Percentiles rank a stretch among this genome's conserved stretches.
Evolutionary conservation across 148 eudicot species (phyloP).

Genomic region (Diospyros kaki): DNA sequence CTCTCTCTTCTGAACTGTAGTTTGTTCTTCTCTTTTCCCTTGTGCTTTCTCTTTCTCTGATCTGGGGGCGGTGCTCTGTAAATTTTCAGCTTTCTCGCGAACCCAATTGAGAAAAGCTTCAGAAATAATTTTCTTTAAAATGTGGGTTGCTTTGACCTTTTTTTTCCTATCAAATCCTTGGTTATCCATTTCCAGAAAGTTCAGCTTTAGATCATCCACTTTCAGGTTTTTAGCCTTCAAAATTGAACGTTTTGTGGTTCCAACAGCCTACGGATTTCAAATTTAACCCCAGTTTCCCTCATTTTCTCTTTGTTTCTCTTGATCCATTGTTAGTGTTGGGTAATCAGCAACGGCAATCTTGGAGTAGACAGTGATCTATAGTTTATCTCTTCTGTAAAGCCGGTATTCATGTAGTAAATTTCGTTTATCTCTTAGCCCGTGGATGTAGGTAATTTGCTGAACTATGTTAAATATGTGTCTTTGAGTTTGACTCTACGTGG

Average conservation of each 20-base stretch:
- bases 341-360: too few species aligned
- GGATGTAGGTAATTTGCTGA: too few species aligned
- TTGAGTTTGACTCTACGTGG: too few species aligned
- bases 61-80: background rate
- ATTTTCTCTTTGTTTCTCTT: slow-evolving; percentile 2
- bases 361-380: too few species aligned
- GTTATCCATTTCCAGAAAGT: slow-evolving; percentile 10
- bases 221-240: slow-evolving; percentile 13
- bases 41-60: slow-evolving; percentile 1
- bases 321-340: background rate
- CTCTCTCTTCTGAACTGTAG: background rate
- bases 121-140: background rate
- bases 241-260: slow-evolving; percentile 18
- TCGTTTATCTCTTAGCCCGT: too few species aligned
- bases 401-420: too few species aligned
- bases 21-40: background rate
- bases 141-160: background rate
- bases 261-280: background rate
- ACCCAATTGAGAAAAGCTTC: slow-evolving; percentile 12
- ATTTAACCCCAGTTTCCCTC: slow-evolving; percentile 12
- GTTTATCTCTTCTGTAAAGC: too few species aligned
- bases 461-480: too few species aligned
- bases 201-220: slow-evolving; percentile 8
- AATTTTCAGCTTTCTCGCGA: background rate
- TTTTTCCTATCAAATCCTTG: background rate